Conservation (phyloP, 768 basidiomycete species). For the Crassisporium funariophilum region DNA sequence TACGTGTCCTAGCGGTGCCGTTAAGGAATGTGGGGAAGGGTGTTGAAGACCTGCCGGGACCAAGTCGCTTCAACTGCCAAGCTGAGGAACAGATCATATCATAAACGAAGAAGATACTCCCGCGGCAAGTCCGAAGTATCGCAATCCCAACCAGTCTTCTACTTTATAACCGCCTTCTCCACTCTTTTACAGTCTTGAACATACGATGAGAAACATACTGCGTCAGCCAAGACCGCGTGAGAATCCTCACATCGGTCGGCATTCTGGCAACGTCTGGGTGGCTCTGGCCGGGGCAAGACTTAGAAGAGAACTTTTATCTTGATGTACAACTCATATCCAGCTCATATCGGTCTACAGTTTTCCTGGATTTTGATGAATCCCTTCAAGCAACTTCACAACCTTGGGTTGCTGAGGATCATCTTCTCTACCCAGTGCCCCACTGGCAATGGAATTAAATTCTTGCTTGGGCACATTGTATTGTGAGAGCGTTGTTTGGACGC, state of each 20-base stretch:
- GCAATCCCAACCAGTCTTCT: too few species aligned
- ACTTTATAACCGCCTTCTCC: too few species aligned
- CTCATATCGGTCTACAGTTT: background rate
- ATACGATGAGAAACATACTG: too few species aligned
- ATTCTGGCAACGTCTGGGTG: too few species aligned
- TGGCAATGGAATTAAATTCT: slow-evolving; percentile 57
- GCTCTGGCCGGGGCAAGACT: too few species aligned
- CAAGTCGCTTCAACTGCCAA: slow-evolving; percentile 12
- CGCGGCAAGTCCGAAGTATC: slow-evolving; percentile 11
- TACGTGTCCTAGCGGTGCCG: slow-evolving; percentile 17
- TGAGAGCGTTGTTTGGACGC: slow-evolving; percentile 55
- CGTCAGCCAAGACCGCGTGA: too few species aligned
- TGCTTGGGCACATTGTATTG: slow-evolving; percentile 65
- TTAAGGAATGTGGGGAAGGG: background rate
- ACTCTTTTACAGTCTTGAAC: too few species aligned
- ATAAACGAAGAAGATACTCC: too few species aligned
- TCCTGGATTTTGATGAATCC: slow-evolving; percentile 11
- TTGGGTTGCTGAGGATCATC: slow-evolving; percentile 39
- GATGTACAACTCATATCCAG: background rate
- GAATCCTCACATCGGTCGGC: too few species aligned
- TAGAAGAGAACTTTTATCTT: too few species aligned
- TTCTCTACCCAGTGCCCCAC: slow-evolving; percentile 44
- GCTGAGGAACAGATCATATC: slow-evolving; percentile 10
- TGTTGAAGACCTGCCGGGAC: slow-evolving; percentile 9
- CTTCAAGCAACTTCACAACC: slow-evolving; percentile 52